These are phyloP conservation scores for Tolypocladium nubicola DNA, from an alignment of 2,329 filamentous ascomycete species.

Conservation along the genomic window DNA sequence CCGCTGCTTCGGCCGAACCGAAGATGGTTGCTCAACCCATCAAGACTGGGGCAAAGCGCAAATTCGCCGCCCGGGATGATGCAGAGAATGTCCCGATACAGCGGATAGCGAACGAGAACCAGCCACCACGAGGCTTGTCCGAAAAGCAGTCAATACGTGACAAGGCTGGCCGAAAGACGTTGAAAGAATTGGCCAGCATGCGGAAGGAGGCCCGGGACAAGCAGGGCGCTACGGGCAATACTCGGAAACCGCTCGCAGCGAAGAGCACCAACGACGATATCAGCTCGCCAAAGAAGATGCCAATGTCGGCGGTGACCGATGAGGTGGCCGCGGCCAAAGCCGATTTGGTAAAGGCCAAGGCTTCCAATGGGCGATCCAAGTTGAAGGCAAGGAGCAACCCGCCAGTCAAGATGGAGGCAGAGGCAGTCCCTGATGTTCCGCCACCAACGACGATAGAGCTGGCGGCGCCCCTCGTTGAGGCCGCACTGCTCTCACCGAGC, in stretches of 20 bases:
- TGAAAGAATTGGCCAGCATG: conserved; percentile 34
- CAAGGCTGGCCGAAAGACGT: conserved; percentile 27
- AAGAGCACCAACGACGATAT: conserved; percentile 53
- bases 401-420: conserved; percentile 10
- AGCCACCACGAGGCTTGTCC: conserved; percentile 1
- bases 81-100: conserved; percentile 18
- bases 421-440: conserved; percentile 8
- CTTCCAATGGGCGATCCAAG: conserved; percentile 13
- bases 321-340: conserved; percentile 29
- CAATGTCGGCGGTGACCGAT: conserved; percentile 21
- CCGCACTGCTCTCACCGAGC: conserved; percentile 32
- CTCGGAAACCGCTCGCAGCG: conserved; percentile 38
- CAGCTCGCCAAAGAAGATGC: conserved; percentile 44
- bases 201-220: conserved; percentile 29
- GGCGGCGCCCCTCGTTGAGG: conserved; percentile 22
- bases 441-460: conserved; percentile 11
- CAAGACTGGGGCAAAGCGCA: conserved; percentile 47
- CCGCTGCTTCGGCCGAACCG: not conserved
- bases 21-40: conserved; percentile 7
- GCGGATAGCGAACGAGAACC: not conserved
- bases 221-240: conserved; percentile 13
- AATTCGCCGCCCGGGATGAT: conserved; percentile 45
- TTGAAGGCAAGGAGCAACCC: conserved; percentile 15
- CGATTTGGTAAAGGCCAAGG: conserved; percentile 18
- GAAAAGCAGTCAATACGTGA: conserved; percentile 20